Evolutionary conservation across 441 rosid species (phyloP).

Genomic region (Brassica balearica): DNA sequence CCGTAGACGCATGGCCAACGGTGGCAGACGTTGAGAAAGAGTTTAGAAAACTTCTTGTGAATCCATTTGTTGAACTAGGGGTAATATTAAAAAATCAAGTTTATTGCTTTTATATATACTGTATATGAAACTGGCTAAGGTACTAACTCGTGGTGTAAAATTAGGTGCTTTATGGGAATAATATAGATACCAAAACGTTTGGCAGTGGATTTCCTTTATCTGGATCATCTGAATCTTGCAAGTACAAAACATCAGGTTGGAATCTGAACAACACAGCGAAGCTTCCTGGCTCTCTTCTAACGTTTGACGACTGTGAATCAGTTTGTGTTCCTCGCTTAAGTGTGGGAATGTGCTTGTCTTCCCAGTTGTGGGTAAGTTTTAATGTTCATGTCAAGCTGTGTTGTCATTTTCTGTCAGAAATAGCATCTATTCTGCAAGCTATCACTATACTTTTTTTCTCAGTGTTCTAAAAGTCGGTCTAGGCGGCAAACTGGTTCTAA

Average conservation of each 20-base stretch:
- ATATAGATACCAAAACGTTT: slow-evolving; percentile 55
- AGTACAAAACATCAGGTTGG: slow-evolving; percentile 67
- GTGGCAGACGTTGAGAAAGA: slow-evolving; percentile 63
- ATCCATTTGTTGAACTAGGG: slow-evolving; percentile 61
- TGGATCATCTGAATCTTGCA: slow-evolving; percentile 38
- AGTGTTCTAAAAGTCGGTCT: no score
- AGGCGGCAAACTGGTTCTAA: no score
- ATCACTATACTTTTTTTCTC: background rate
- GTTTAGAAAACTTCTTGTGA: slow-evolving; percentile 62
- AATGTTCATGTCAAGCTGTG: slow-evolving; percentile 16
- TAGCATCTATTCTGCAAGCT: background rate
- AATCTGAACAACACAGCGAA: slow-evolving; percentile 67
- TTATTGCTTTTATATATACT: slow-evolving; percentile 5
- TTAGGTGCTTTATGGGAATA: slow-evolving; percentile 65
- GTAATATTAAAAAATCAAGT: slow-evolving; percentile 47
- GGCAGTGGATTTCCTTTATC: slow-evolving; percentile 72
- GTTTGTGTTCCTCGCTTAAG: slow-evolving; percentile 58
- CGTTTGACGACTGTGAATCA: slow-evolving; percentile 54
- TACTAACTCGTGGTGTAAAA: slow-evolving; percentile 34
- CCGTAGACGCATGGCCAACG: slow-evolving; percentile 45
- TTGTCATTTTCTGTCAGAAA: background rate
- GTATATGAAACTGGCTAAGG: background rate
- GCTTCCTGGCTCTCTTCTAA: slow-evolving; percentile 72
- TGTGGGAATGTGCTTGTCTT: slow-evolving; percentile 77
- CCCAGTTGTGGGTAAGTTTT: slow-evolving; percentile 70